Conservation (phyloP, 2,329 filamentous ascomycete species). For the Fonsecaea pugnacius region DNA sequence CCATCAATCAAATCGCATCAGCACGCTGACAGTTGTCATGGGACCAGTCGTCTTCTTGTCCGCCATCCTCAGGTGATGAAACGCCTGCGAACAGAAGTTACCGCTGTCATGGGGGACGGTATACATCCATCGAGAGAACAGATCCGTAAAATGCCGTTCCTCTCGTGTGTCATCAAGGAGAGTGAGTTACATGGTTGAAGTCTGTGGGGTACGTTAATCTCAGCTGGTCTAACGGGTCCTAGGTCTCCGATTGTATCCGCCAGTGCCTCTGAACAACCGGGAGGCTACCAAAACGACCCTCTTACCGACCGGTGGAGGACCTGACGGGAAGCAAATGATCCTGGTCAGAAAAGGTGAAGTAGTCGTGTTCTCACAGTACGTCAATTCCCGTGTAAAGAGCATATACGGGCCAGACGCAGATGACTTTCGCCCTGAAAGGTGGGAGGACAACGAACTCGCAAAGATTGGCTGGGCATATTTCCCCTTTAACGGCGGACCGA, state of each 20-base stretch:
- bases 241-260: slow-evolving; percentile 74
- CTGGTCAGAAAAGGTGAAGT: slow-evolving; percentile 51
- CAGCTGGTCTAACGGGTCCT: slow-evolving; percentile 57
- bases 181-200: slow-evolving; percentile 17
- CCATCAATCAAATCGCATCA: not conserved
- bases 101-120: slow-evolving; percentile 25
- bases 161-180: slow-evolving; percentile 58
- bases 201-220: slow-evolving; percentile 4
- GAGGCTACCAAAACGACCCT: slow-evolving; percentile 72
- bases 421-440: slow-evolving; percentile 56
- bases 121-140: slow-evolving; percentile 52
- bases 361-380: slow-evolving; percentile 40
- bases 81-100: slow-evolving; percentile 74
- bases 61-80: slow-evolving; percentile 68
- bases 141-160: slow-evolving; percentile 38
- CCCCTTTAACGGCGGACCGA: slow-evolving; percentile 40
- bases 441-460: slow-evolving; percentile 46
- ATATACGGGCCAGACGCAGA: slow-evolving; percentile 48
- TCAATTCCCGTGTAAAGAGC: slow-evolving; percentile 56
- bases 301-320: slow-evolving; percentile 66
- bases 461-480: slow-evolving; percentile 43
- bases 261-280: slow-evolving; percentile 80
- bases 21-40: slow-evolving; percentile 41
- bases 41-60: slow-evolving; percentile 57
- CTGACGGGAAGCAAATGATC: slow-evolving; percentile 51